Evolutionary conservation across 1,284 basidiomycete genomes (phyloP).

Genomic region (Papiliotrema fonsecae): DNA sequence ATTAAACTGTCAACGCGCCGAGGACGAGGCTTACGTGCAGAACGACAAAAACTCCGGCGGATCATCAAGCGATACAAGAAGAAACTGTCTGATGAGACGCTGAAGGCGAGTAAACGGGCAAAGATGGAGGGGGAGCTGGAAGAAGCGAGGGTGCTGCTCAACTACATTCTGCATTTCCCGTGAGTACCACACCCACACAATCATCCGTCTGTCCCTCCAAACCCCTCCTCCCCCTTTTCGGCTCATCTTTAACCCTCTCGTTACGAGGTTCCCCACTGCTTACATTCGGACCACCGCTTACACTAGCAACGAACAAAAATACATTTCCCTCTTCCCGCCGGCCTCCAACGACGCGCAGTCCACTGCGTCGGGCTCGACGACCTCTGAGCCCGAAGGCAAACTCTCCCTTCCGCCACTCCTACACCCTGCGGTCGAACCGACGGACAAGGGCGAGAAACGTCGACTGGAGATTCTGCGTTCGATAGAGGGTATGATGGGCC

Average conservation of each 20-base stretch:
- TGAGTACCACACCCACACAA: slow-evolving; percentile 45
- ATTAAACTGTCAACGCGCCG: too few relatives aligned
- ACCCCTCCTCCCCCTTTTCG: background rate
- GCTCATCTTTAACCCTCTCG: background rate
- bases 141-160: slow-evolving; percentile 68
- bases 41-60: slow-evolving; percentile 72
- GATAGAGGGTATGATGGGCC: slow-evolving; percentile 62
- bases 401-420: slow-evolving; percentile 50
- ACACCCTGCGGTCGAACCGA: slow-evolving; percentile 43
- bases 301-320: slow-evolving; percentile 66
- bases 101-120: slow-evolving; percentile 37
- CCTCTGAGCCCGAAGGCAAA: slow-evolving; percentile 15
- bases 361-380: slow-evolving; percentile 4
- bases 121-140: slow-evolving; percentile 51
- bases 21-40: slow-evolving; percentile 51
- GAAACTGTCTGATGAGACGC: slow-evolving; percentile 45
- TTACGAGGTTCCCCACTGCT: background rate
- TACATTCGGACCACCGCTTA: background rate
- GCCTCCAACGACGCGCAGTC: too few relatives aligned
- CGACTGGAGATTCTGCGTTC: slow-evolving; percentile 61
- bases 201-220: background rate
- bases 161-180: slow-evolving; percentile 64
- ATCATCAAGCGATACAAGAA: slow-evolving; percentile 63
- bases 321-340: slow-evolving; percentile 79
- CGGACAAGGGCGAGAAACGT: slow-evolving; percentile 50